Base-by-base conservation (phyloP, 2,329 filamentous ascomycete genomes). In the Colletotrichum sansevieriae region DNA sequence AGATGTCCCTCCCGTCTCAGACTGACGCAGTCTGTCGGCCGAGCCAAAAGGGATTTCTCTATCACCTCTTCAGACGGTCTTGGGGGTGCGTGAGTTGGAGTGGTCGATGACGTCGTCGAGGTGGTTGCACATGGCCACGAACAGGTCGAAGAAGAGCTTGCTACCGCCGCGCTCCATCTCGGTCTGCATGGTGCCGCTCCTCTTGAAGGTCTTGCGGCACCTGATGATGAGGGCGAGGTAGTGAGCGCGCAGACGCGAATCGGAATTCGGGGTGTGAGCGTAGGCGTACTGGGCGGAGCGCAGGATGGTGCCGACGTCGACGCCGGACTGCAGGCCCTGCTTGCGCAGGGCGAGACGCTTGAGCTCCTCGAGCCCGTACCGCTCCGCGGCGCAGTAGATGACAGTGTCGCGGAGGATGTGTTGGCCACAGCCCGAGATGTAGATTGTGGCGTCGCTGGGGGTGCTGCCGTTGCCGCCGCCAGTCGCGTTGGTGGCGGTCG, bases 91-190 rank as follows among this genome's bases (percentile, higher is more conserved):
- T 78, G 86, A 88, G 80, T 90, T 92, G 88, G 88, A 91, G 82
- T 93, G 90, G 79, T 96, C 94, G 83, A 93, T 91, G 83, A 98
- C 90, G 82, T 98, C 95, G 88, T 98, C 95, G 78, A 98, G 92
- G 85, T 97, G 95, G 84, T 97, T 98, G 87, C 94, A 97, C 91
- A 98, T 93, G 77, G 95, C 95, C 79, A 98, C 95, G 82, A 98
- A 98, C 82, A 98, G 86, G 87, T 98, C 95, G 84, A 98, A 98
- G 88, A 96, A 98, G 84, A 98, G 87, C 87, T 95, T 95, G 83
- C 89, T 87, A 77, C 84, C 94, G 80, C 95, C 94, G 82, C 90
- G 90, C 86, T 97, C 93, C 95, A 98, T 98, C 86, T 98, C 95
- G 85, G 92, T 91, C 88, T 98, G 95, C 94, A 98, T 97, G 82